Evolutionary conservation across 78 protist species (phyloP), one percentile per base, ranked within the genome.

Genomic region (Monosiga brevicollis): DNA sequence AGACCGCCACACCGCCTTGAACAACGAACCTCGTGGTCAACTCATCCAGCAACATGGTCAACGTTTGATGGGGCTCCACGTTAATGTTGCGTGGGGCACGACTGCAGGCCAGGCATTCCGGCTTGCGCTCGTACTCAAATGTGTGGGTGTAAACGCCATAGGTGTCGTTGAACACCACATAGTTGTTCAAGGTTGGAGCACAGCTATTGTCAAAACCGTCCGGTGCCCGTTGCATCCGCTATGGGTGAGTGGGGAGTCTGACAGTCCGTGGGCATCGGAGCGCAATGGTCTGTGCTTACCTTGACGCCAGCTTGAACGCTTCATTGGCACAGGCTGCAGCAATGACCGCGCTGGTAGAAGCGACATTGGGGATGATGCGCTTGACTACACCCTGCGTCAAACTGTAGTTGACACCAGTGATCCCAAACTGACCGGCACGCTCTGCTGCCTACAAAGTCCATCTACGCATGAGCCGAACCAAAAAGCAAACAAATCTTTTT

Each of bases 291-390:
- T n/a, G n/a, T n/a, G n/a, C n/a, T n/a, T n/a, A 49, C 62, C 62
- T 49, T 49, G 62, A 49, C 37, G 93, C 93, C 35, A 95, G 42
- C 88, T 97, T 97, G 84, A 96, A 84, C 20, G 88, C 95, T 83
- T 97, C 97, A 78, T 79, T 89, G 70, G 91, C 93, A 72, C 94
- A 90, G 0, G 92, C 92, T 11, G 98, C 95, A 24, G 99, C 95
- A 34, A 97, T 92, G 74, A 95, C 90, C 37, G 99, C 98, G 84
- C 97, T 97, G 87, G 99, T 97, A 25, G 95, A 85, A 32, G 99
- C 99, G 49, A 97, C 90, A 42, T 99, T 99, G 3, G 99, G 99
- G 70, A 97, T 96, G 85, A 97, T 93, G 86, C 93, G 88, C 90
- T 97, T 96, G 36, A 90, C 90, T 10, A 97, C 97, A 37, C 97